Evolutionary conservation across 1,284 basidiomycete genomes (phyloP).

Genomic region (Ceratobasidium sp.): DNA sequence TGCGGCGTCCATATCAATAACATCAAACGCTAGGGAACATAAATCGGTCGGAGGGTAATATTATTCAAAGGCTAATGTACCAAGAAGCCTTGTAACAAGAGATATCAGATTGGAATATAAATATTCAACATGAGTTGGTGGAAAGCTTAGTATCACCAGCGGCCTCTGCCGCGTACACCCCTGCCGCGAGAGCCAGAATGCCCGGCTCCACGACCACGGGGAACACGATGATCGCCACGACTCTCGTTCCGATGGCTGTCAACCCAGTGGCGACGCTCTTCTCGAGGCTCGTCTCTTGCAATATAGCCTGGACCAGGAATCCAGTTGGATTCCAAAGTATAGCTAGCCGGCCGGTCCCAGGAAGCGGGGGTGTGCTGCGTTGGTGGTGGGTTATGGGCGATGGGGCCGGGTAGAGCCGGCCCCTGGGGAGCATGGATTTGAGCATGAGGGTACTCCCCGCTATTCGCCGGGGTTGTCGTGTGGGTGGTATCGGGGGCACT

Average conservation of each 20-base stretch:
- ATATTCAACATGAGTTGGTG: neutral
- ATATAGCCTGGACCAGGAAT: slow-evolving; percentile 26
- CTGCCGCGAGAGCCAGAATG: slow-evolving; percentile 20
- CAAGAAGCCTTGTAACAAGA: too few relatives aligned
- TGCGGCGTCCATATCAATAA: too few relatives aligned
- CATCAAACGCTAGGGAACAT: too few relatives aligned
- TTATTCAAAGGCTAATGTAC: too few relatives aligned
- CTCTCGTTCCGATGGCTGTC: slow-evolving; percentile 2
- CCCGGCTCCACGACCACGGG: slow-evolving; percentile 14
- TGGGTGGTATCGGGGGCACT: too few relatives aligned
- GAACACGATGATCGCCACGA: neutral
- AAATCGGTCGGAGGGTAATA: too few relatives aligned
- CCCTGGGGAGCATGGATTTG: neutral
- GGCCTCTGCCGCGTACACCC: slow-evolving; percentile 19
- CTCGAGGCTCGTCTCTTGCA: slow-evolving; percentile 20
- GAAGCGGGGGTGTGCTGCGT: slow-evolving; percentile 6
- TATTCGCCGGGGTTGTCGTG: too few relatives aligned
- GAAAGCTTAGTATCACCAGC: neutral
- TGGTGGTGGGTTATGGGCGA: neutral
- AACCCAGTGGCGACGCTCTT: slow-evolving; percentile 10
- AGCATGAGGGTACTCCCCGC: neutral
- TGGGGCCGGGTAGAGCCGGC: neutral
- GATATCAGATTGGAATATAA: too few relatives aligned
- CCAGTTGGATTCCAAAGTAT: slow-evolving; percentile 18
- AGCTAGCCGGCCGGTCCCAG: slow-evolving; percentile 18